Evolutionary conservation across 441 rosid genomes (phyloP), one percentile per base, ranked within the genome.

Genomic region (Macaranga tanarius): DNA sequence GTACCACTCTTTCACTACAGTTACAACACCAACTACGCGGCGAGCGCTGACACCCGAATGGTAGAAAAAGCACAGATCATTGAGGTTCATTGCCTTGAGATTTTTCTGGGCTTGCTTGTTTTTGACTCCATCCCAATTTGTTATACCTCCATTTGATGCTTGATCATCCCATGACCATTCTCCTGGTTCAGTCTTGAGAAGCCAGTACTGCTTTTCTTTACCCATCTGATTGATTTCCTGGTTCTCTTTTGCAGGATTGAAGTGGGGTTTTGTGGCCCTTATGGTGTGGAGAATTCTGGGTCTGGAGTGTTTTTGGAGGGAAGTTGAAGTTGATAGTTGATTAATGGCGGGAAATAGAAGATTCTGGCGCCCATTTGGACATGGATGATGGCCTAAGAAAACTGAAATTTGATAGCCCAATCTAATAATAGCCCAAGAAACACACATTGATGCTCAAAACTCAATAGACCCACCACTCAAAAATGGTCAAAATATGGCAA

Each of bases 161-260:
- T 95, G 99, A 78, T 95, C 97, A 15, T 90, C 93, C 97, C 97
- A 94, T 58, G 99, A 92, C 97, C 99, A 94, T 75, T 90, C 95
- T 23, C 90, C 84, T 20, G 97, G 93, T 80, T 94, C 99, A 10
- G 99, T 92, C 73, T 94, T 94, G 55, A 93, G 83, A 5, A 94
- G 87, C 96, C 97, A 92, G 81, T 76, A 84, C 22, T 79, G 86
- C 70, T 69, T 86, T 44, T 71, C 71, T 69, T 80, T 84, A 58
- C 11, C 86, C 89, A 79, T 85, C 59, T 26, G 65, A 10, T 50
- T 12, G 72, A 19, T 25, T 69, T 7, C 50, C 15, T 5, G 5
- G 2, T 19, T 47, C 7, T 10, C 12, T 7, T 26, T 62, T 4
- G 6, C 56, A 5, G 6, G 54, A 6, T 44, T 56, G 40, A 47